Percentiles rank a stretch among this genome's conserved stretches.
Evolutionary conservation across 2,329 filamentous ascomycete species (phyloP).

Genomic region (Coccinonectria pachysandricola): DNA sequence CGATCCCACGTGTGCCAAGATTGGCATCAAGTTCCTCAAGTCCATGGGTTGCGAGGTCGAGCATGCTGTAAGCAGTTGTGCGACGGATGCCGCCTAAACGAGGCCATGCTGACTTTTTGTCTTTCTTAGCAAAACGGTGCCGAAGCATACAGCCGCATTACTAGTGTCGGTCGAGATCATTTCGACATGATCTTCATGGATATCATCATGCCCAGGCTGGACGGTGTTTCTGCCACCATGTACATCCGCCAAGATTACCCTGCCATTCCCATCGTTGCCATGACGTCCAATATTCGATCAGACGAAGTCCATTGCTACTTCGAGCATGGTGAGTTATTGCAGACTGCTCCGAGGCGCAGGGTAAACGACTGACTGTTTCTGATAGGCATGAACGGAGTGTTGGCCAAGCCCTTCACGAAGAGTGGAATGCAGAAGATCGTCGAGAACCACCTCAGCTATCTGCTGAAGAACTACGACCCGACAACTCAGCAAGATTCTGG

Average conservation of each 20-base stretch:
- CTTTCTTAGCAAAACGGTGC: slow-evolving; percentile 63
- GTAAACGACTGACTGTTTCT: slow-evolving; percentile 10
- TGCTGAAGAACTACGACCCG: slow-evolving; percentile 55
- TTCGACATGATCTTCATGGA: slow-evolving; percentile 75
- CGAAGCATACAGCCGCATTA: slow-evolving; percentile 82
- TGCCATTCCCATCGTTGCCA: slow-evolving; percentile 82
- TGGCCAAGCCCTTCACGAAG: slow-evolving; percentile 93
- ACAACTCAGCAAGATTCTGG: slow-evolving; percentile 32
- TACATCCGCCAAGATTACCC: slow-evolving; percentile 82
- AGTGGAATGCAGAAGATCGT: slow-evolving; percentile 77
- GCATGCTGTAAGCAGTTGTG: slow-evolving; percentile 44
- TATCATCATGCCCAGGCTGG: slow-evolving; percentile 94
- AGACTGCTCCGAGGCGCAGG: neutral
- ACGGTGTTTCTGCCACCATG: slow-evolving; percentile 89
- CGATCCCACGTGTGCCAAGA: slow-evolving; percentile 56
- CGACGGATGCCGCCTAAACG: no score
- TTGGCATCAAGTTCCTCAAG: slow-evolving; percentile 57
- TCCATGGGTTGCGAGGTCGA: slow-evolving; percentile 59
- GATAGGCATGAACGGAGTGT: slow-evolving; percentile 89
- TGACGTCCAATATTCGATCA: slow-evolving; percentile 96
- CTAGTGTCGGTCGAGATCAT: slow-evolving; percentile 32
- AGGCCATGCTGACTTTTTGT: no score
- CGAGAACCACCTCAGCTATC: slow-evolving; percentile 76
- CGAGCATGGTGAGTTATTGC: slow-evolving; percentile 63
- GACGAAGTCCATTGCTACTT: slow-evolving; percentile 98